Conservation (phyloP, 495 filamentous ascomycete species). For the Hyaloscypha finlandica region DNA sequence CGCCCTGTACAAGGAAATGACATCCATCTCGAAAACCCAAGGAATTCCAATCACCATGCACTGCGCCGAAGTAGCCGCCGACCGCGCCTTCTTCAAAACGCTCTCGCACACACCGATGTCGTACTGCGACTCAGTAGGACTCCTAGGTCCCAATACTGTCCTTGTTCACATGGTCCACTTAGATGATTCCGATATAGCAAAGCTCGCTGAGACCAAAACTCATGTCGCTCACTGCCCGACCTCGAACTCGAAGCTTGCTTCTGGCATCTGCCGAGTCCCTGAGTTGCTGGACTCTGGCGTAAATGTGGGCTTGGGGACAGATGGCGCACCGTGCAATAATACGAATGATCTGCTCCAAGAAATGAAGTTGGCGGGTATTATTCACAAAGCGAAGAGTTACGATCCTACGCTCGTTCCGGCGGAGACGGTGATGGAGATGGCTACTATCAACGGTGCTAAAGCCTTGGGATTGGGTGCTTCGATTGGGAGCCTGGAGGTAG, state of each 20-base stretch:
- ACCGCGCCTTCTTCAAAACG: constrained; percentile 45
- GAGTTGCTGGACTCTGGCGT: constrained; percentile 37
- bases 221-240: constrained; percentile 53
- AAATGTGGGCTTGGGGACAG: constrained; percentile 49
- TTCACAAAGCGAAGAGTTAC: constrained; percentile 49
- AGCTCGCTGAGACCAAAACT: constrained; percentile 42
- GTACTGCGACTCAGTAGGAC: constrained; percentile 42
- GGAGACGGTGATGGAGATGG: constrained; percentile 53
- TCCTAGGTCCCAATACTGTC: constrained; percentile 42
- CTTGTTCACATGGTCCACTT: constrained; percentile 52
- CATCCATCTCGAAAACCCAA: constrained; percentile 37
- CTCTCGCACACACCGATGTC: constrained; percentile 47
- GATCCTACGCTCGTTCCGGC: constrained; percentile 50
- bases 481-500: constrained; percentile 52
- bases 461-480: constrained; percentile 45
- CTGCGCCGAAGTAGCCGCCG: constrained; percentile 37
- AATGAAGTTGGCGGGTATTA: constrained; percentile 52
- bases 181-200: constrained; percentile 45
- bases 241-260: constrained; percentile 53
- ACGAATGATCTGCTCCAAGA: constrained; percentile 52
- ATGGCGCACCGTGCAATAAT: constrained; percentile 56
- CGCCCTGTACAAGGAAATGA: constrained; percentile 48
- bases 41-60: constrained; percentile 37
- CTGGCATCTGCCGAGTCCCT: constrained; percentile 49
- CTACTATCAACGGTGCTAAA: constrained; percentile 50